Evolutionary conservation across 192 early-diverging fungal genomes (phyloP), one percentile per base, ranked within the genome.

Genomic region (Gaertneriomyces sp.): DNA sequence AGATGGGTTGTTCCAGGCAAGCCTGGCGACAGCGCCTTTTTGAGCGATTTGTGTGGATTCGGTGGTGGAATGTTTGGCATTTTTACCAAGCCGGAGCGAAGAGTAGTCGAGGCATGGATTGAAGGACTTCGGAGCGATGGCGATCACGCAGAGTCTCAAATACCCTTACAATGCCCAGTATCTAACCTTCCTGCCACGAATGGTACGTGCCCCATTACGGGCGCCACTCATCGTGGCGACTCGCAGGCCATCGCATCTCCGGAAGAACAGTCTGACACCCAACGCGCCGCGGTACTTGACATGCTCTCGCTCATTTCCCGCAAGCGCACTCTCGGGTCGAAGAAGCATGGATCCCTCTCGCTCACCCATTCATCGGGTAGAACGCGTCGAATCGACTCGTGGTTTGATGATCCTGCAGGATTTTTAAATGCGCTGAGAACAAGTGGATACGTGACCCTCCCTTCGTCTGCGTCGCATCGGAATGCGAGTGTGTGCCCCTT

Each of bases 41-140:
- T 64, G 50, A 42, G 7, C 11, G 19, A 44, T 41, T 45, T 66
- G 55, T 66, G 64, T 40, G 55, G 53, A 5, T 66, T 66, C 42
- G 64, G 64, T 42, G 53, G 64, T 9, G 41, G 16, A 25, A 66
- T 66, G 64, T 66, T 66, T 66, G 64, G 41, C 8, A 55, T 66
- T 55, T 66, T 66, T 41, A 58, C 53, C 5, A 20, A 58, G 39
- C 41, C 10, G 5, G 64, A 66, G 20, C 25, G 39, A 25, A 57
- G 44, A 55, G 55, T 66, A 9, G 10, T 66, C 17, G 54, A n/a
- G 16, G 64, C n/a, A 9, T 66, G 64, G 64, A 46, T 66, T 52
- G 12, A 8, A n/a, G 64, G 54, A 20, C 40, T 66, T 17, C 42
- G 6, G 10, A 53, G 16, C n/a, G 50, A 54, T 8, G 53, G 42